Conservation (phyloP, 2,329 filamentous ascomycete species). For the Dactylellina sp. region DNA sequence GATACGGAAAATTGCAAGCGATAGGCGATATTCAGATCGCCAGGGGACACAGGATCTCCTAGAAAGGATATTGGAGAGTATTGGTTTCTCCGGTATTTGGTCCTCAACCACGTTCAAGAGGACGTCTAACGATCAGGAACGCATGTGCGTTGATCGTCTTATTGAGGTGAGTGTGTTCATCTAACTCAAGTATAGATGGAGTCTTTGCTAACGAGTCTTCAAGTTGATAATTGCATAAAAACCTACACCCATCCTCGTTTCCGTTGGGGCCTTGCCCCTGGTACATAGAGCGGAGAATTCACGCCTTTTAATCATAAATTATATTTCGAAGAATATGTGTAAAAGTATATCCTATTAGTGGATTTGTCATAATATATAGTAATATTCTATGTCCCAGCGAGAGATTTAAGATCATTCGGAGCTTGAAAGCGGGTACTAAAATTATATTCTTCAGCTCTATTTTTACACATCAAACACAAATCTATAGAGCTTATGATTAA, state of each 20-base stretch:
- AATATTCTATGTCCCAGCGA: no score
- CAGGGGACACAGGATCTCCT: conserved; percentile 68
- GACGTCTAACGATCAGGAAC: conserved; percentile 57
- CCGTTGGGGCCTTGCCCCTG: not conserved
- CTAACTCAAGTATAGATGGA: not conserved
- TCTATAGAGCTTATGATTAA: no score
- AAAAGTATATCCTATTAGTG: no score
- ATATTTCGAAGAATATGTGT: no score
- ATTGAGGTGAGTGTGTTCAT: conserved; percentile 47
- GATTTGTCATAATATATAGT: no score
- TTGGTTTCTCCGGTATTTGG: conserved; percentile 75
- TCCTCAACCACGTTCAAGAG: conserved; percentile 69
- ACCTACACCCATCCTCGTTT: not conserved
- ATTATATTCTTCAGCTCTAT: no score
- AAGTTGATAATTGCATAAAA: conserved; percentile 52
- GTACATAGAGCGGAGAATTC: no score
- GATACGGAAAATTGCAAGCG: conserved; percentile 71
- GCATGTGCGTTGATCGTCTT: conserved; percentile 56
- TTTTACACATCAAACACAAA: no score
- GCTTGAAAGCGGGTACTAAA: no score
- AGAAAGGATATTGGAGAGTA: conserved; percentile 69
- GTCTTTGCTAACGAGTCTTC: not conserved
- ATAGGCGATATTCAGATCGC: conserved; percentile 67
- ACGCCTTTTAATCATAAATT: not conserved
- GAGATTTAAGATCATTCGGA: no score